Percentiles rank a stretch among this genome's conserved stretches.
Evolutionary conservation across 2,329 filamentous ascomycete genomes (phyloP).

Genomic region (Claviceps africana): DNA sequence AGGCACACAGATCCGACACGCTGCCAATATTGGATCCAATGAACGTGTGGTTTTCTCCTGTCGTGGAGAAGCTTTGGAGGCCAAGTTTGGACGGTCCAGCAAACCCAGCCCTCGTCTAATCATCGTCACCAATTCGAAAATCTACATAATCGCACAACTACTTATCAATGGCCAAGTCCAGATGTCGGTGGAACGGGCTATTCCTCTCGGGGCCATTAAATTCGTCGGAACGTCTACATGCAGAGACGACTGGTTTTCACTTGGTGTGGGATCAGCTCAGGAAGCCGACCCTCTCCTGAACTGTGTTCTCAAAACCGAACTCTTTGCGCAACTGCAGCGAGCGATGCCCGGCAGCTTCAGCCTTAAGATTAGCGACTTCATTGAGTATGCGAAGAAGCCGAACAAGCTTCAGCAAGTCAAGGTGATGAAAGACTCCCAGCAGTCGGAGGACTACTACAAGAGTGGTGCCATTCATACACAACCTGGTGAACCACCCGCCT

Average conservation of each 20-base stretch:
- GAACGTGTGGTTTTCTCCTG: conserved; percentile 82
- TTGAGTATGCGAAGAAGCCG: conserved; percentile 97
- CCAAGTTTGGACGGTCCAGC: conserved; percentile 92
- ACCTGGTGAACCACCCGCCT: conserved; percentile 69
- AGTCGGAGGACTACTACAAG: conserved; percentile 78
- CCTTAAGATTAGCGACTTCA: conserved; percentile 67
- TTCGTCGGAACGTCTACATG: conserved; percentile 67
- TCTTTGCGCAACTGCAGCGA: conserved; percentile 81
- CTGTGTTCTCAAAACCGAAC: conserved; percentile 91
- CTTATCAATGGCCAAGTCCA: conserved; percentile 69
- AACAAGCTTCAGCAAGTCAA: conserved; percentile 84
- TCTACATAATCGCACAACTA: conserved; percentile 79
- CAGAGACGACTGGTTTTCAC: conserved; percentile 93
- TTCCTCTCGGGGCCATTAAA: conserved; percentile 79
- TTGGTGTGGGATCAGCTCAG: conserved; percentile 78
- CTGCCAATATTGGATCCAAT: conserved; percentile 54
- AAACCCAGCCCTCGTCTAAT: conserved; percentile 79
- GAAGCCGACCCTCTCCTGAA: conserved; percentile 88
- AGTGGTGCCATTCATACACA: conserved; percentile 80
- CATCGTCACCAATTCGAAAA: conserved; percentile 70
- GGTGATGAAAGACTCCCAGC: conserved; percentile 71
- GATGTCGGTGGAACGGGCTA: conserved; percentile 67
- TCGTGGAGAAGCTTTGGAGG: conserved; percentile 75
- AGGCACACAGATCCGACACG: conserved; percentile 65
- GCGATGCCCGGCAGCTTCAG: conserved; percentile 68